Conservation (phyloP, 371 early-diverging fungal genomes). For the Circinella minor region DNA sequence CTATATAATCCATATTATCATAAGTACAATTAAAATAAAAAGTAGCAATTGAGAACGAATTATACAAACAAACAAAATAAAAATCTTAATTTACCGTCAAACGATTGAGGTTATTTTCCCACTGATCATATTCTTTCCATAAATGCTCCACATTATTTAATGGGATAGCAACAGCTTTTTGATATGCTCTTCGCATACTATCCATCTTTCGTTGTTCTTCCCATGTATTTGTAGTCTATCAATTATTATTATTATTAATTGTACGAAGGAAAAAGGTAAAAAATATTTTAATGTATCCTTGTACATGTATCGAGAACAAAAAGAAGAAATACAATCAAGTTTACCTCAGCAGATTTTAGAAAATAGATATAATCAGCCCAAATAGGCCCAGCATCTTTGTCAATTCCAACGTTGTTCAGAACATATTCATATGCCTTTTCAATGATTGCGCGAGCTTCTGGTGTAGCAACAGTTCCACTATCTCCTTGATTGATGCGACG, state of each 20-base stretch:
- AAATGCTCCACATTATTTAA: conserved; percentile 85
- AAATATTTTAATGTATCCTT: neutral
- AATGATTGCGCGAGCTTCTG: conserved; percentile 76
- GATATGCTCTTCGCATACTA: conserved; percentile 83
- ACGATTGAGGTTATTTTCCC: conserved; percentile 88
- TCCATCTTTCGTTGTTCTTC: conserved; percentile 93
- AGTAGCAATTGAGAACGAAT: no score
- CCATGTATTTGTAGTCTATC: conserved; percentile 73
- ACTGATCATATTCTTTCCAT: conserved; percentile 95
- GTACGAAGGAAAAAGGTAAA: neutral
- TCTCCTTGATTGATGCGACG: conserved; percentile 71
- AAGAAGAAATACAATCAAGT: conserved; percentile 8
- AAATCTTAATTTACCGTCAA: conserved; percentile 61
- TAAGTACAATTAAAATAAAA: neutral
- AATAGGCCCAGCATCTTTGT: conserved; percentile 86
- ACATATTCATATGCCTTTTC: conserved; percentile 89
- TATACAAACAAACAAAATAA: neutral
- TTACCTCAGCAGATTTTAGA: conserved; percentile 81
- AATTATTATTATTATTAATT: no score
- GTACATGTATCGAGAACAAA: no score
- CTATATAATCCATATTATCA: conserved; percentile 24
- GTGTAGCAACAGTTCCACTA: conserved; percentile 51
- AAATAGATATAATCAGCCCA: conserved; percentile 92
- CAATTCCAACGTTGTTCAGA: conserved; percentile 86
- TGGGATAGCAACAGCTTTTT: conserved; percentile 87